Base-by-base conservation (phyloP, 805 yeast genomes). In the Isabelozyma gotoi region DNA sequence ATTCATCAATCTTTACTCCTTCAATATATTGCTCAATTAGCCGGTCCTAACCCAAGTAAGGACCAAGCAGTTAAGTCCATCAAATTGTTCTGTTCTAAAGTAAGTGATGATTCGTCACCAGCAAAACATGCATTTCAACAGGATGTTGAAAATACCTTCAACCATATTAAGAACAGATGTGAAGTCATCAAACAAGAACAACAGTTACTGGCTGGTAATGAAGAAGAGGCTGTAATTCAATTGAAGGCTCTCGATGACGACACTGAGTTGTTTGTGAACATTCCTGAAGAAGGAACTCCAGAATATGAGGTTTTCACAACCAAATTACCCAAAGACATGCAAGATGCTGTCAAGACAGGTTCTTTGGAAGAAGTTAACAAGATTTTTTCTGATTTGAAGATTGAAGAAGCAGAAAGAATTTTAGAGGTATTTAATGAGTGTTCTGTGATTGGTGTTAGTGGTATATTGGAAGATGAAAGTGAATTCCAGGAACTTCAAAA, bases 181-280 rank as follows among this genome's bases (percentile, higher is more conserved):
- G 76, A 81, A 57, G 64, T 88, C 2, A 74, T 94, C 44, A 63
- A 73, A 37, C 63, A 72, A 40, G 88, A 86, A 54, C 66, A 62
- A 14, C 71, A 72, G 32, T 50, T 47, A 5, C 64, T 51, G 8
- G 62, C 59, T 10, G 71, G 60, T 4, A 66, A 56, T 7, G 29
- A 7, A 24, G 75, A 81, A 37, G 92, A 82, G 40, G 92, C 84
- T 44, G 82, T 85, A 47, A 90, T 92, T 51, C 99, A 92, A 67
- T 73, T 92, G 59, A 87, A 87, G 58, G 81, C 96, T 0, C 76
- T 91, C 45, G 98, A 92, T 63, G 96, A 94, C 34, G 76, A 82
- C 45, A 80, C 90, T 2, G 83, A 85, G 62, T 73, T 92, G 36
- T 74, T 80, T 38, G 88, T 92, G 11, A 77, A 74, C 45, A 66